phyloP scores from a whole-genome alignment of 2,329 filamentous ascomycete genomes.

The Fonsecaea nubica region DNA sequence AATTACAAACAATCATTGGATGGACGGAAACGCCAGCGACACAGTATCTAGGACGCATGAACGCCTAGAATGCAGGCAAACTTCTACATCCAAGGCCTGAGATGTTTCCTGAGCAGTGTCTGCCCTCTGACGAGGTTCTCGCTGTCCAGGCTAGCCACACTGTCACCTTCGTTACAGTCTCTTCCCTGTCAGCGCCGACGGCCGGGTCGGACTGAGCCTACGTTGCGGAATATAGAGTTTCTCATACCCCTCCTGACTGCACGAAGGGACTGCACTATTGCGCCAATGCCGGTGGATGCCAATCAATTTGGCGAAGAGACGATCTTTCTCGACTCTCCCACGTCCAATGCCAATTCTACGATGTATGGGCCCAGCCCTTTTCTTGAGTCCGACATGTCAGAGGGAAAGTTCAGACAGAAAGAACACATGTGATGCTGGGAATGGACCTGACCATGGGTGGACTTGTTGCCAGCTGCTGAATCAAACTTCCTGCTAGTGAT shows the following conservation, averaged over 20 bases:
- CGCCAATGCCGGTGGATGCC: neutral
- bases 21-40: neutral
- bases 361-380: neutral
- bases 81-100: neutral
- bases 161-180: neutral
- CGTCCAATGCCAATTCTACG: neutral
- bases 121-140: neutral
- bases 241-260: no score
- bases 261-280: neutral
- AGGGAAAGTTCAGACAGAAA: neutral
- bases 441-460: slow-evolving; percentile 2
- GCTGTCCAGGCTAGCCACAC: neutral
- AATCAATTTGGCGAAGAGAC: neutral
- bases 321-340: neutral
- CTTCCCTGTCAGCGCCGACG: neutral
- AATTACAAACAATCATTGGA: neutral
- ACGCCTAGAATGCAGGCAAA: neutral
- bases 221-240: neutral
- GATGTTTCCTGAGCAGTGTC: neutral
- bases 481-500: neutral
- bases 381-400: neutral
- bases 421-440: neutral
- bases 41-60: neutral
- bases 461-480: neutral
- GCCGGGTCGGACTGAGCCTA: neutral